A percentile compares a stretch with the other conserved stretches of the same genome.
Conservation (phyloP, 2,329 filamentous ascomycete species). For the Apiospora arundinis region DNA sequence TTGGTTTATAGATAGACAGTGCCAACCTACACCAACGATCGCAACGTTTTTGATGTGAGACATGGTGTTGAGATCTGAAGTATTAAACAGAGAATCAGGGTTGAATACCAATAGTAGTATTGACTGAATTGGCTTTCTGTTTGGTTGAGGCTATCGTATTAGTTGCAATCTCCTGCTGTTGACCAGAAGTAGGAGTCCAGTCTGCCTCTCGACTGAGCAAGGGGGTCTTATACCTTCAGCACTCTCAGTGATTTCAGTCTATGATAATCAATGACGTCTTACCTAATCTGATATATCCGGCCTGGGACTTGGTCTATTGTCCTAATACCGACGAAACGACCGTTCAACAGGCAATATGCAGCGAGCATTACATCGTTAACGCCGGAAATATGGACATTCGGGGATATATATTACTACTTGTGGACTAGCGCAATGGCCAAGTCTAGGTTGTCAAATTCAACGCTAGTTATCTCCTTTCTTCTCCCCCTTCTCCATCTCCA, state of each 20-base stretch:
- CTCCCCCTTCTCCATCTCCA: not conserved
- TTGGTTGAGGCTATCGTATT: not conserved
- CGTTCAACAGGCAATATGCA: not conserved
- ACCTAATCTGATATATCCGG: not conserved
- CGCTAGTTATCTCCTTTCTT: constrained; percentile 1
- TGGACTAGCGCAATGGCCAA: not conserved
- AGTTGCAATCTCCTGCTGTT: not conserved
- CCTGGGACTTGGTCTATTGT: not conserved
- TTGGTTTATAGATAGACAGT: not conserved
- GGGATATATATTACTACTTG: not conserved
- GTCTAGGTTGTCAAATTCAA: not conserved
- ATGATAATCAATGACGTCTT: not conserved
- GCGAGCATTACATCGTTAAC: not conserved
- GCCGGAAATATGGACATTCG: not conserved
- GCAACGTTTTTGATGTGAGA: constrained; percentile 49
- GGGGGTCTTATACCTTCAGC: not conserved
- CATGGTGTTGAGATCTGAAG: constrained; percentile 25
- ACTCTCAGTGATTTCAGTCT: not conserved
- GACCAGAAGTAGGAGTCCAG: not conserved
- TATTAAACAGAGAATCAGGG: not conserved
- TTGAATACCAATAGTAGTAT: not conserved
- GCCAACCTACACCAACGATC: constrained; percentile 52
- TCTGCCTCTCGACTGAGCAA: not conserved
- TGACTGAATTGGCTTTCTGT: not conserved
- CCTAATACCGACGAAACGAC: not conserved